Percentiles rank a stretch among this genome's conserved stretches.
Conservation (phyloP, 208 protist genomes). For the Leishmania gerbilli region DNA sequence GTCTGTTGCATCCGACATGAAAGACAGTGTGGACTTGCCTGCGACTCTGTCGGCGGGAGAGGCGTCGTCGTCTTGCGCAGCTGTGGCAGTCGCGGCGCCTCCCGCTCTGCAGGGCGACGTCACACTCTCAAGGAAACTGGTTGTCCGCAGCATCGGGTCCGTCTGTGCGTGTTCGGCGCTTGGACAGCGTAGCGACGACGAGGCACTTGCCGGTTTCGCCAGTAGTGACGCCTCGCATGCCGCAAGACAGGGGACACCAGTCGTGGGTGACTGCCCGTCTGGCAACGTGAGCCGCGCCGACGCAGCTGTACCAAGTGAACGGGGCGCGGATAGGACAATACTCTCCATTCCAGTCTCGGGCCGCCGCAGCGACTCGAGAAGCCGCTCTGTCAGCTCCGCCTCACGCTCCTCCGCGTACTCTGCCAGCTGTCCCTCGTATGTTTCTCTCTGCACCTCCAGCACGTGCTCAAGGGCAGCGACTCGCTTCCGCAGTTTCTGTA, state of each 20-base stretch:
- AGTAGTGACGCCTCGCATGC: not conserved
- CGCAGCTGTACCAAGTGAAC: not conserved
- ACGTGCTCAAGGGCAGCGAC: conserved; percentile 7
- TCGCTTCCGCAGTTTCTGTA: conserved; percentile 14
- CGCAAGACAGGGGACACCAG: not conserved
- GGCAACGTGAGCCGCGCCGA: conserved; percentile 7
- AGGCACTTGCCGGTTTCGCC: not conserved
- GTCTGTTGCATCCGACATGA: conserved; percentile 1
- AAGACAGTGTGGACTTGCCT: not conserved
- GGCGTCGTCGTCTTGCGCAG: not conserved
- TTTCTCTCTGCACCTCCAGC: conserved; percentile 27
- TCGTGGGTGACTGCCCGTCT: conserved; percentile 6
- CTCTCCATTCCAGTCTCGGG: not conserved
- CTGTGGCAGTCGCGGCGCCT: not conserved
- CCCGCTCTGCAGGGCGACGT: not conserved
- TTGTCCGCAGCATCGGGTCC: not conserved
- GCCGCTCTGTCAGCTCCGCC: conserved; percentile 21
- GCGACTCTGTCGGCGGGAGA: not conserved
- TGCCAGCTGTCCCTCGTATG: conserved; percentile 25
- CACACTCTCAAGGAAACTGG: not conserved
- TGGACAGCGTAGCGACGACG: not conserved
- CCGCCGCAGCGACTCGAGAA: conserved; percentile 25
- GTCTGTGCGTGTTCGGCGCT: not conserved
- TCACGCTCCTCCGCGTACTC: conserved; percentile 21
- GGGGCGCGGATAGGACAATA: not conserved